These are phyloP conservation scores for Colletotrichum acutatum DNA, from an alignment of 2,329 filamentous ascomycete genomes.

Conservation along the genomic window DNA sequence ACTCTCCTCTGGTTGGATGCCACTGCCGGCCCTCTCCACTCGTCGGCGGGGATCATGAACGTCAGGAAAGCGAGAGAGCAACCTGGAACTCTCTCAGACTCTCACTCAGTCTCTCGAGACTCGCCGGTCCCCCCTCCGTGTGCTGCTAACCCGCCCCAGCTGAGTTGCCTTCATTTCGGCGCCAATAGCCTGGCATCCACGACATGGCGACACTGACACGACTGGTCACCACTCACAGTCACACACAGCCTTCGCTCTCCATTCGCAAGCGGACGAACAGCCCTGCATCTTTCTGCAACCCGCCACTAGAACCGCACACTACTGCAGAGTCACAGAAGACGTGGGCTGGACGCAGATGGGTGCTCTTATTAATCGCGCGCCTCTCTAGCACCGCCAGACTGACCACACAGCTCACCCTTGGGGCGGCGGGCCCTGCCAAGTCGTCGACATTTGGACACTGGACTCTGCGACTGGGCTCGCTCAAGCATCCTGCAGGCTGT, in stretches of 20 bases:
- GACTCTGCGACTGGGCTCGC: neutral
- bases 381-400: neutral
- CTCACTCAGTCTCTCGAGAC: neutral
- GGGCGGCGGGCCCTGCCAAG: neutral
- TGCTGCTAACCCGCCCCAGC: neutral
- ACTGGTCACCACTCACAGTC: neutral
- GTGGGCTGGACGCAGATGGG: neutral
- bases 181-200: neutral
- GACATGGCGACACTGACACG: neutral
- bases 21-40: constrained; percentile 1
- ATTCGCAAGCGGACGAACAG: constrained; percentile 6
- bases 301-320: constrained; percentile 20
- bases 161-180: neutral
- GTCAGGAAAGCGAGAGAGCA: constrained; percentile 12
- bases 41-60: constrained; percentile 5
- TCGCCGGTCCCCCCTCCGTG: too few species aligned
- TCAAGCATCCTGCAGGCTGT: neutral
- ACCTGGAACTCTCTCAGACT: neutral
- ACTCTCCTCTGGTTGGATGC: constrained; percentile 8
- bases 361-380: constrained; percentile 15
- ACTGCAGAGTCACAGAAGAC: constrained; percentile 11
- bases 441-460: neutral
- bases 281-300: constrained; percentile 22
- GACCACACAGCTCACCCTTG: neutral
- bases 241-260: neutral